phyloP scores from a whole-genome alignment of 1,139 yeast genomes.

The Arxiozyma bovina region DNA sequence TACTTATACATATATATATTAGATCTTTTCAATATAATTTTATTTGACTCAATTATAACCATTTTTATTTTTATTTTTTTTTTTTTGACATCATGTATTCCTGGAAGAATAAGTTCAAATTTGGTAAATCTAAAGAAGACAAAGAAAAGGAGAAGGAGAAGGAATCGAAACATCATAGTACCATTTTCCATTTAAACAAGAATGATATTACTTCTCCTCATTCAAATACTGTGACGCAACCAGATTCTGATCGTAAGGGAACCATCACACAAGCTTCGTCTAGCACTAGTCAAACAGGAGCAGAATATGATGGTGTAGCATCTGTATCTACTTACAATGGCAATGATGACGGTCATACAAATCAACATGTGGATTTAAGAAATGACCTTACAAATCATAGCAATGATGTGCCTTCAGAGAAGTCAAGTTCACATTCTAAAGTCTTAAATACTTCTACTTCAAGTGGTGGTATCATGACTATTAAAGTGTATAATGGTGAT shows the following conservation, averaged over 20 bases:
- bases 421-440: not conserved
- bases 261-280: slow-evolving; percentile 9
- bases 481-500: slow-evolving; percentile 28
- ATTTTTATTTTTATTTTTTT: too few species aligned
- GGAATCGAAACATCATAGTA: slow-evolving; percentile 11
- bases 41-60: not conserved
- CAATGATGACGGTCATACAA: not conserved
- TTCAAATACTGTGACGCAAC: not conserved
- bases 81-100: slow-evolving; percentile 26
- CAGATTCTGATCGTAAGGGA: slow-evolving; percentile 8
- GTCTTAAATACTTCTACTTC: slow-evolving; percentile 10
- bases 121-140: slow-evolving; percentile 28
- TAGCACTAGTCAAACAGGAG: slow-evolving; percentile 15
- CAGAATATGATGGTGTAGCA: slow-evolving; percentile 23
- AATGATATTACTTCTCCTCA: slow-evolving; percentile 5
- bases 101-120: slow-evolving; percentile 29
- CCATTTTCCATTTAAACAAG: slow-evolving; percentile 12
- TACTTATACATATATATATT: too few species aligned
- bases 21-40: not conserved
- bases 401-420: not conserved
- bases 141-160: slow-evolving; percentile 15
- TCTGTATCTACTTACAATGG: slow-evolving; percentile 16
- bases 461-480: slow-evolving; percentile 24
- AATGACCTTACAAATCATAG: not conserved
- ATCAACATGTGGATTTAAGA: not conserved